Evolutionary conservation across 768 basidiomycete species (phyloP).

Genomic region (Tremella yokohamensis): DNA sequence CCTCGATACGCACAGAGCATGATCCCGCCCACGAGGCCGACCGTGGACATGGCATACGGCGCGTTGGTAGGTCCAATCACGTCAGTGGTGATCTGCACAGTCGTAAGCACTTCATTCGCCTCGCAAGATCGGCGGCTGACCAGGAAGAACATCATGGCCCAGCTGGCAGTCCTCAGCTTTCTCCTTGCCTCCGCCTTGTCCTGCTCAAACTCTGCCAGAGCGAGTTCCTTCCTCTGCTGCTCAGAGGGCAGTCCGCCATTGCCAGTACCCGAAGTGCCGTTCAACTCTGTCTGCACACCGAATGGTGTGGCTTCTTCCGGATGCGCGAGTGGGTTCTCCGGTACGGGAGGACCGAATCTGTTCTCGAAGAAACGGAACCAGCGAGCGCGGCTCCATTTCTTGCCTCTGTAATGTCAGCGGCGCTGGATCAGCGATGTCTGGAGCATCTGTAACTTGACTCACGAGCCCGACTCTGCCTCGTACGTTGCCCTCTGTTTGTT

Average conservation of each 20-base stretch:
- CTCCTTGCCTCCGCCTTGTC: slow-evolving; percentile 4
- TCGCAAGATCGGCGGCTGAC: background rate
- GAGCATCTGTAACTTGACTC: no score
- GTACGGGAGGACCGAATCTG: background rate
- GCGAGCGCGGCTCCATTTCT: background rate
- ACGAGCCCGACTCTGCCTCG: background rate
- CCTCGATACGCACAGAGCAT: slow-evolving; percentile 3
- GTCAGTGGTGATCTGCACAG: slow-evolving; percentile 7
- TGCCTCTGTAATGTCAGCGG: background rate
- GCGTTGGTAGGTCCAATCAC: slow-evolving; percentile 9
- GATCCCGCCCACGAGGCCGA: slow-evolving; percentile 4
- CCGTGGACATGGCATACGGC: slow-evolving; percentile 7
- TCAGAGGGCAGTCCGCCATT: no score
- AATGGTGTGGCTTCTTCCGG: background rate
- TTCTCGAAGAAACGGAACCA: slow-evolving; percentile 10
- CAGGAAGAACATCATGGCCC: slow-evolving; percentile 12
- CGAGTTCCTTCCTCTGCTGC: background rate
- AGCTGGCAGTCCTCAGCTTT: slow-evolving; percentile 5
- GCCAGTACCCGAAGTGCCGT: no score
- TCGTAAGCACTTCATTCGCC: no score
- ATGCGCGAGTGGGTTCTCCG: background rate
- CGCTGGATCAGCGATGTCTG: no score
- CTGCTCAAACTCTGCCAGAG: background rate
- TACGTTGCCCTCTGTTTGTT: background rate
- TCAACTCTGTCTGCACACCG: background rate